phyloP scores from a whole-genome alignment of 768 basidiomycete genomes.

The Mycena rosella region DNA sequence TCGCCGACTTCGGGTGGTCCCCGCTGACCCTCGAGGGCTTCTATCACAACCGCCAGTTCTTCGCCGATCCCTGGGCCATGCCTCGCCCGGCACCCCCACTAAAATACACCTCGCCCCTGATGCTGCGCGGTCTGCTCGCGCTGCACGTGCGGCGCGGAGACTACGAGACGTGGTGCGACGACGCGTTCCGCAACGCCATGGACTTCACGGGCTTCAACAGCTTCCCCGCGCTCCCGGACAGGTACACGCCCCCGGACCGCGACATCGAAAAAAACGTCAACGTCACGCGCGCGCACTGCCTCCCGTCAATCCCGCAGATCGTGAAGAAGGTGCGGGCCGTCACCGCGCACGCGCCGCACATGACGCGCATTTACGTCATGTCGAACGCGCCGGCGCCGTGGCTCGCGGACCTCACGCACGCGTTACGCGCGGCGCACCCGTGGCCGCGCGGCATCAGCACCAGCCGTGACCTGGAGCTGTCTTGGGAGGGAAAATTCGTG shows the following conservation, averaged over 20 bases:
- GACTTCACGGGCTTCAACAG: constrained; percentile 67
- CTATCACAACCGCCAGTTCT: constrained; percentile 59
- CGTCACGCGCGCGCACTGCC: constrained; percentile 58
- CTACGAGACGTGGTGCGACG: constrained; percentile 61
- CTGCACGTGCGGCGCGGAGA: constrained; percentile 72
- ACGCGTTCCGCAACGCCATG: constrained; percentile 53
- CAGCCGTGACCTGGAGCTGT: constrained; percentile 66
- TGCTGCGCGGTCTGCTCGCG: constrained; percentile 64
- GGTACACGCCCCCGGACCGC: constrained; percentile 47
- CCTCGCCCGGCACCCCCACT: too few relatives aligned
- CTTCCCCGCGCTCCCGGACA: constrained; percentile 64
- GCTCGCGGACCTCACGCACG: constrained; percentile 59
- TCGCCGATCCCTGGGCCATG: constrained; percentile 45
- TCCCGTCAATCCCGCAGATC: constrained; percentile 64
- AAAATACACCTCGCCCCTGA: constrained; percentile 38
- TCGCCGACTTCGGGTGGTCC: constrained; percentile 73
- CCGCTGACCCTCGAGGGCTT: constrained; percentile 66
- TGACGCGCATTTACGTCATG: constrained; percentile 71
- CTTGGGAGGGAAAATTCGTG: constrained; percentile 68
- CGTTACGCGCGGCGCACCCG: constrained; percentile 49
- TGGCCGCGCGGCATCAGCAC: constrained; percentile 65
- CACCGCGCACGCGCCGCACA: constrained; percentile 28
- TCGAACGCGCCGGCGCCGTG: constrained; percentile 70
- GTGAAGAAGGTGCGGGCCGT: constrained; percentile 51
- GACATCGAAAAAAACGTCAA: constrained; percentile 7